A percentile compares a stretch with the other conserved stretches of the same genome.
These are phyloP conservation scores for Arbutus unedo DNA, from an alignment of 148 eudicot genomes.

Conservation along the genomic window DNA sequence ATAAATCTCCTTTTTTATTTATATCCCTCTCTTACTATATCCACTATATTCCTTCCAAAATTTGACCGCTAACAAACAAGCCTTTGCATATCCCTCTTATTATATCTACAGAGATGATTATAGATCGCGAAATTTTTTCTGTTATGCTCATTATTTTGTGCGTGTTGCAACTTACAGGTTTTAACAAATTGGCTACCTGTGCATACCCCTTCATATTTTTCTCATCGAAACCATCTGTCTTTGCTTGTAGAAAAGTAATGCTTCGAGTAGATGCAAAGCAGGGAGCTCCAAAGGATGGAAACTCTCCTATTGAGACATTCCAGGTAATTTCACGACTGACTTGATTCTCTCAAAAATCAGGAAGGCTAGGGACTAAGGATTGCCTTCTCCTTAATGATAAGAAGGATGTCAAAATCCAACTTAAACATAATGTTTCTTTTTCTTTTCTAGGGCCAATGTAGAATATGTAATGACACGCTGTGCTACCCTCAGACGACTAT, in stretches of 20 bases:
- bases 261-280: constrained; percentile 96
- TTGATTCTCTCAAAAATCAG: not conserved
- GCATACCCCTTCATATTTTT: constrained; percentile 1
- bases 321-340: constrained; percentile 44
- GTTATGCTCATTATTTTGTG: not conserved
- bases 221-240: constrained; percentile 2
- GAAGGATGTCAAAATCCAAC: not conserved
- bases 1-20: no score
- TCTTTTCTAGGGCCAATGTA: not conserved
- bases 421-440: not conserved
- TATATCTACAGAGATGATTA: not conserved
- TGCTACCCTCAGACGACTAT: not conserved
- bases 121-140: not conserved
- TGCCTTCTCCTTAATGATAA: constrained; percentile 1
- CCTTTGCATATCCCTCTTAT: no score
- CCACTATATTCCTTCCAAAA: no score
- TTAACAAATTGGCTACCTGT: not conserved
- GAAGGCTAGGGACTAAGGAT: not conserved
- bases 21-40: no score
- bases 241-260: constrained; percentile 85
- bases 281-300: constrained; percentile 96
- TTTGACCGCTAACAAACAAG: no score
- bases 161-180: not conserved
- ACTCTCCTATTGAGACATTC: constrained; percentile 83
- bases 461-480: not conserved